A percentile compares a stretch with the other conserved stretches of the same genome.
phyloP scores from a whole-genome alignment of 352 stramenopile species.

The Blastocystis sp. region DNA sequence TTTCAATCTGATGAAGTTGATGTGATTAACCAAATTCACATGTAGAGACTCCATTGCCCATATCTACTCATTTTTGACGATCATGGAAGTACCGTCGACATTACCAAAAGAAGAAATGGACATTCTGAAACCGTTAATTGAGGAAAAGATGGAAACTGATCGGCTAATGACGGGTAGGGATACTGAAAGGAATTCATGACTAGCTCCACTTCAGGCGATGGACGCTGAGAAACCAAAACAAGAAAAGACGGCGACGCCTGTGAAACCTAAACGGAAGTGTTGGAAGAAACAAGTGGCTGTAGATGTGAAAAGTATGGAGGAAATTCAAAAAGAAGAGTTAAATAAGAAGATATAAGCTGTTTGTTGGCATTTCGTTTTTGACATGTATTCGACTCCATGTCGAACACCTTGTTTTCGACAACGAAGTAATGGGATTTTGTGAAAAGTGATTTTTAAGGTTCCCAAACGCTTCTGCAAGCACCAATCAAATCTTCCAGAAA shows the following conservation, averaged over 20 bases:
- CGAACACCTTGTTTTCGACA: background rate
- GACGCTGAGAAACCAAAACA: background rate
- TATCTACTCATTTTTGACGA: slow-evolving; percentile 16
- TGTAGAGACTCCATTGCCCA: background rate
- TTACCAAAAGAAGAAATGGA: background rate
- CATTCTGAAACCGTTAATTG: background rate
- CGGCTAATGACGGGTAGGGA: background rate
- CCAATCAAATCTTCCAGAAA: background rate
- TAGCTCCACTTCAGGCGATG: background rate
- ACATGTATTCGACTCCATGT: slow-evolving; percentile 21
- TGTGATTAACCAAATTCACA: background rate
- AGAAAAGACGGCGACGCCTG: background rate
- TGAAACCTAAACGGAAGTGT: background rate
- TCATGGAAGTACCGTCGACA: background rate
- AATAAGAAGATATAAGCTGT: slow-evolving; percentile 22
- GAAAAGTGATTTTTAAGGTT: background rate
- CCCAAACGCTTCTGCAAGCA: background rate
- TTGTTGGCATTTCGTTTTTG: background rate
- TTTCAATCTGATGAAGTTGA: background rate
- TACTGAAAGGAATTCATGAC: background rate
- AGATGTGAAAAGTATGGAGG: background rate
- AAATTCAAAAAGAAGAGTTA: slow-evolving; percentile 54
- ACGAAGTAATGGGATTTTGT: background rate
- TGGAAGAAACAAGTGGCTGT: background rate
- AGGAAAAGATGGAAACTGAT: background rate